Percentiles rank a stretch among this genome's conserved stretches.
Evolutionary conservation across 441 rosid species (phyloP).

Genomic region (Monsonia emarginata): DNA sequence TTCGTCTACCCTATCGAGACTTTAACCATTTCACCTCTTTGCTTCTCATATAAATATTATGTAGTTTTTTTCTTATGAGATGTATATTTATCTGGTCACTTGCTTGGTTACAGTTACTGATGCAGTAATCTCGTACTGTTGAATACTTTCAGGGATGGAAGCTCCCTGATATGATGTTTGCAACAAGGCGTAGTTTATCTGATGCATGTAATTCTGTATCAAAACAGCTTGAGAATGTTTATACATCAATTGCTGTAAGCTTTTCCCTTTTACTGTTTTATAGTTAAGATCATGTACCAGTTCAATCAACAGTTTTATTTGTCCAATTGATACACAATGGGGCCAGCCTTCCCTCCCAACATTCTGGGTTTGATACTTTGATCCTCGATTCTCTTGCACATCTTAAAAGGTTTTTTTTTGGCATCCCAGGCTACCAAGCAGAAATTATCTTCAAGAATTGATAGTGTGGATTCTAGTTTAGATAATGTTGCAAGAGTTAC

Average conservation of each 20-base stretch:
- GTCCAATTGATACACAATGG: neutral
- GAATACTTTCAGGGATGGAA: constrained; percentile 67
- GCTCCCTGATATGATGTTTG: constrained; percentile 93
- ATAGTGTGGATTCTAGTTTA: constrained; percentile 41
- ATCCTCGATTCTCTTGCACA: neutral
- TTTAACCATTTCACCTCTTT: neutral
- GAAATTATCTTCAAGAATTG: constrained; percentile 50
- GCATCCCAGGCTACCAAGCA: constrained; percentile 49
- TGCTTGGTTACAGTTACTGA: neutral
- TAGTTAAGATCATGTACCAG: neutral
- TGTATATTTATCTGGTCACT: neutral
- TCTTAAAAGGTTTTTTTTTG: neutral
- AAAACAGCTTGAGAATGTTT: constrained; percentile 67
- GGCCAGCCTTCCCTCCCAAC: neutral
- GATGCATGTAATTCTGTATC: constrained; percentile 72
- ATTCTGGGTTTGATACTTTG: neutral
- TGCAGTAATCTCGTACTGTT: constrained; percentile 3
- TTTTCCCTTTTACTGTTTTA: neutral
- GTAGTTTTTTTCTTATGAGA: neutral
- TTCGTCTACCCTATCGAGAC: neutral
- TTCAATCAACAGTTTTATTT: neutral
- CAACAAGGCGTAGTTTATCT: constrained; percentile 77
- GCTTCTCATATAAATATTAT: neutral
- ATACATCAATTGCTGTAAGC: constrained; percentile 58
- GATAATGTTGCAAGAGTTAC: constrained; percentile 45